Base-by-base conservation (phyloP, 2,329 filamentous ascomycete species). In the Raffaelea deltoideospora region DNA sequence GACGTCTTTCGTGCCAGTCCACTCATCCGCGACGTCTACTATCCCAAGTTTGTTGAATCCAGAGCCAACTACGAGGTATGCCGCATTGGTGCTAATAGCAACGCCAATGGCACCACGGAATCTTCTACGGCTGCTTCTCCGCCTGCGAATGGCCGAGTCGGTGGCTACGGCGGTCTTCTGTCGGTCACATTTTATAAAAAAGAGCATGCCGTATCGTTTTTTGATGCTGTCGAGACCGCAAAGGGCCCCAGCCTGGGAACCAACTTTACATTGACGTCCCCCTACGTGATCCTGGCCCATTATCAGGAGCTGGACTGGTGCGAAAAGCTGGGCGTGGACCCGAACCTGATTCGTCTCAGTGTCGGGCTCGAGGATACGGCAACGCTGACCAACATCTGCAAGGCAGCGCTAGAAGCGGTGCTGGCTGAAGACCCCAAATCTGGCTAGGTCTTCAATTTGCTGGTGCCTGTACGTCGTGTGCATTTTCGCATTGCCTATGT, bases 171-270 rank as follows among this genome's bases (percentile, higher is more conserved):
- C 10, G 88, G 88, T 4, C 64, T 98, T 3, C 65, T 98, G 11
- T 94, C 85, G 3, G 76, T 87, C 27, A 84, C 79, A 0, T 93
- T 96, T 50, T 62, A 82, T 47, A 65, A 65, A 2, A 72, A 68
- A 39, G 63, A 67, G 22, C 76, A 87, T 43, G 83, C 88, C 1
- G 63, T 84, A 37, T 69, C 73, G 1, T 95, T 96, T 55, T 95
- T 80, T 56, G 86, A 98, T 57, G 68, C 72, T 11, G 61, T 98
- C 14, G 76, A 92, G 43, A 90, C 86, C 2, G 77, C 85, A 28
- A 98, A 98, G 57, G 90, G 90, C 0, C 90, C 90, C 0, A 95
- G 86, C 56, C 63, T 98, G 34, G 90, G 90, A 3, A 96, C 90
- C 1, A 98, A 98, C 56, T 98, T 98, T 54, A 96, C 90, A 0